Evolutionary conservation across 2,329 filamentous ascomycete species (phyloP), one percentile per base, ranked within the genome.

Genomic region (Chaetomium sp.): DNA sequence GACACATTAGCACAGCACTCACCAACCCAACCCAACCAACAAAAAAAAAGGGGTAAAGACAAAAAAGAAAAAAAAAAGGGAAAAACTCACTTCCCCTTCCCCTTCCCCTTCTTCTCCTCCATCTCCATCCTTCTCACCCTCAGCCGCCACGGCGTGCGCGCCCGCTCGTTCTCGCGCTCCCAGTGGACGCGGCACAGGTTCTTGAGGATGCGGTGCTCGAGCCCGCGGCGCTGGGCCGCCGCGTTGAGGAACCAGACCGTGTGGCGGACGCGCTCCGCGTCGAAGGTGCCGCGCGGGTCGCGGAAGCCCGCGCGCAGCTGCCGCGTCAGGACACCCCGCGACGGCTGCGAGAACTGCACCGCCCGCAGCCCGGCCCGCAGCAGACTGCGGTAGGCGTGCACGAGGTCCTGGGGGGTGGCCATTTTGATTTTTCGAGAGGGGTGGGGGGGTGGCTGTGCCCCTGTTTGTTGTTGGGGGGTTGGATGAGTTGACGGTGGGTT

Each of bases 181-280:
- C 78, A 80, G 67, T 75, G 74, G 65, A 85, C 83, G 69, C 80
- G 42, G 73, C 91, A 71, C 56, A 94, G 74, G 69, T 90, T 93
- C 77, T 87, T 90, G 63, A 94, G 73, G 9, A 95, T 83, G 63
- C 78, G 83, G 74, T 93, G 90, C 79, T 94, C 91, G 35, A 92
- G 70, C 0, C 90, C 91, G 62, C 77, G 84, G 70, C 85, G 81
- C 67, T 77, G 80, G 1, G 85, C 83, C 4, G 91, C 91, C 49
- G 86, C 84, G 35, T 85, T 77, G 1, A 94, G 77, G 72, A 95
- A 94, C 74, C 86, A 86, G 4, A 91, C 72, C 0, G 91, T 95
- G 66, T 87, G 86, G 67, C 82, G 78, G 59, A 91, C 80, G 58
- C 81, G 82, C 55, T 79, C 76, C 7, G 76, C 66, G 60, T 90